A percentile compares a stretch with the other conserved stretches of the same genome.
These are phyloP conservation scores for Polytolypa hystricis DNA, from an alignment of 2,329 filamentous ascomycete genomes.

Conservation along the genomic window DNA sequence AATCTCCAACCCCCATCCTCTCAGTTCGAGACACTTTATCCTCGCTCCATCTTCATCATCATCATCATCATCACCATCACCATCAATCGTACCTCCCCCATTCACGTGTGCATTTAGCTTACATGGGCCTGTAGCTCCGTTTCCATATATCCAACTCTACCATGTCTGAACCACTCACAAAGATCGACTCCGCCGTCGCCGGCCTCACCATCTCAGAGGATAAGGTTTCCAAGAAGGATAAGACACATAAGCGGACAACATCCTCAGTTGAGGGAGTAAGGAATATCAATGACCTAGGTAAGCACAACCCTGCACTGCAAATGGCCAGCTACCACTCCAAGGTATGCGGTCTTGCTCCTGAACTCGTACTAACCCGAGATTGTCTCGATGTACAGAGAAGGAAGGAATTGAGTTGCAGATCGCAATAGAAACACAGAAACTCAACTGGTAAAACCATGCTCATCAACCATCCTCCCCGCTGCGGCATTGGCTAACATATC, in stretches of 20 bases:
- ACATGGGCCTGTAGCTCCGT: too few species aligned
- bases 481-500: not conserved
- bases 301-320: slow-evolving; percentile 14
- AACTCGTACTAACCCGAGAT: slow-evolving; percentile 3
- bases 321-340: not conserved
- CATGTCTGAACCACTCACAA: slow-evolving; percentile 60
- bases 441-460: slow-evolving; percentile 59
- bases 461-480: not conserved
- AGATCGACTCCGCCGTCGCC: slow-evolving; percentile 85
- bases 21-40: too few species aligned
- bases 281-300: slow-evolving; percentile 81
- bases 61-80: not conserved
- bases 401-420: slow-evolving; percentile 61
- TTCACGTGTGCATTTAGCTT: too few species aligned
- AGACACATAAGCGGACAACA: slow-evolving; percentile 53
- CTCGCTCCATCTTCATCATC: not conserved
- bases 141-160: too few species aligned
- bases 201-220: slow-evolving; percentile 59
- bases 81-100: not conserved
- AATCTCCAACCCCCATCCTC: not conserved
- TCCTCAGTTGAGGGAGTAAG: slow-evolving; percentile 57
- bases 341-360: slow-evolving; percentile 4
- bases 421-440: slow-evolving; percentile 71
- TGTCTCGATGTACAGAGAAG: slow-evolving; percentile 47
- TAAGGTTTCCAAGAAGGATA: slow-evolving; percentile 43